Conservation (phyloP, 495 filamentous ascomycete genomes). For the Clavariopsis aquatica region DNA sequence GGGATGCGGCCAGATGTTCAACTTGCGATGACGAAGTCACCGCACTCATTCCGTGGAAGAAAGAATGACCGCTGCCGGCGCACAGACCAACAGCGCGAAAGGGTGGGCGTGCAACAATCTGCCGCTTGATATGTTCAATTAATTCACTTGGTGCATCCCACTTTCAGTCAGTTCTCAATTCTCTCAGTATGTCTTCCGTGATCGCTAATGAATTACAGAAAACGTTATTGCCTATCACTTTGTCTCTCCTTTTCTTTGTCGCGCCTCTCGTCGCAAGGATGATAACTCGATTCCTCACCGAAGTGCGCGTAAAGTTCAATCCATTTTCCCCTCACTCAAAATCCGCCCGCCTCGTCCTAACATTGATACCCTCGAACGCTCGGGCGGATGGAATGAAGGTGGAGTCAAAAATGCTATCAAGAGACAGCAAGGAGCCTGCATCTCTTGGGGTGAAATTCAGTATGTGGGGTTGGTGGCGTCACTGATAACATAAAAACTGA, state of each 20-base stretch:
- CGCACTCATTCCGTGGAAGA: background rate
- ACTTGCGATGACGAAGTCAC: conserved; percentile 23
- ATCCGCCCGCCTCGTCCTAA: conserved; percentile 82
- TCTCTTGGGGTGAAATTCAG: conserved; percentile 78
- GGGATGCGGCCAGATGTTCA: conserved; percentile 22
- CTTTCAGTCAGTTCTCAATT: background rate
- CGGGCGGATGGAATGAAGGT: conserved; percentile 71
- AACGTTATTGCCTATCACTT: background rate
- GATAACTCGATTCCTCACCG: conserved; percentile 84
- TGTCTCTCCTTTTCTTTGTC: background rate
- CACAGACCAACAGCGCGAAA: conserved; percentile 10
- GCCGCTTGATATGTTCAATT: background rate
- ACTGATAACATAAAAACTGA: conserved; percentile 37
- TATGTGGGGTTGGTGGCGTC: conserved; percentile 57
- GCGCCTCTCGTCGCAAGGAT: conserved; percentile 53
- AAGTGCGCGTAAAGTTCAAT: conserved; percentile 83
- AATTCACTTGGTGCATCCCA: background rate
- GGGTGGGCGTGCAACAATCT: background rate
- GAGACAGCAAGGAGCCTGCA: conserved; percentile 58
- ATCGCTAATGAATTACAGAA: conserved; percentile 2
- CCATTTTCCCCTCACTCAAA: conserved; percentile 78
- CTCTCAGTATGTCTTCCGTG: background rate
- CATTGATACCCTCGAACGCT: conserved; percentile 78
- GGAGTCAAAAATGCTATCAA: conserved; percentile 73
- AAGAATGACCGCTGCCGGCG: conserved; percentile 18